These are phyloP conservation scores for Evansstolkia leycettana DNA, from an alignment of 495 filamentous ascomycete species.

Conservation along the genomic window DNA sequence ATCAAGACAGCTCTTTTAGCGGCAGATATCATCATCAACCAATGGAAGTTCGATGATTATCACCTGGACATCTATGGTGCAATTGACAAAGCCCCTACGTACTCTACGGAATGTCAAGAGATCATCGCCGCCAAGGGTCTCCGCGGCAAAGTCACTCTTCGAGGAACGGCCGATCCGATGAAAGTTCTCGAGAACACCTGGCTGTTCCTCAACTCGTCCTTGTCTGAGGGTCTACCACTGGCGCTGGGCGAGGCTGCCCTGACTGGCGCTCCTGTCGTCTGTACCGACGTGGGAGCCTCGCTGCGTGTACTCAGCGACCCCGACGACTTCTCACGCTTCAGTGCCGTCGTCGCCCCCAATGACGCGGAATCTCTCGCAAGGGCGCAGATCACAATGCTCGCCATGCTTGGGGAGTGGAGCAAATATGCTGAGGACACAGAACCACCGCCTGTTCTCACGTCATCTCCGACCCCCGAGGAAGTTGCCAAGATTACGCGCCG, in stretches of 20 bases:
- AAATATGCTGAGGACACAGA: slow-evolving; percentile 37
- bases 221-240: slow-evolving; percentile 53
- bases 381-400: slow-evolving; percentile 52
- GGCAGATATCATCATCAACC: slow-evolving; percentile 53
- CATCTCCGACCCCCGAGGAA: slow-evolving; percentile 36
- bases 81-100: slow-evolving; percentile 45
- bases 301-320: slow-evolving; percentile 50
- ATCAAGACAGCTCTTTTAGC: slow-evolving; percentile 52
- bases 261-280: slow-evolving; percentile 52
- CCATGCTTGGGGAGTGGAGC: slow-evolving; percentile 47
- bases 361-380: slow-evolving; percentile 44
- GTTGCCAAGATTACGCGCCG: slow-evolving; percentile 41
- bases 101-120: slow-evolving; percentile 49
- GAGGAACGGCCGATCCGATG: slow-evolving; percentile 44
- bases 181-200: slow-evolving; percentile 48
- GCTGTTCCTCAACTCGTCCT: slow-evolving; percentile 56
- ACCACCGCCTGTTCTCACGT: slow-evolving; percentile 33
- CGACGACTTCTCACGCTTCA: slow-evolving; percentile 43
- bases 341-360: slow-evolving; percentile 51
- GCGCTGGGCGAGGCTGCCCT: slow-evolving; percentile 55
- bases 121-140: slow-evolving; percentile 50
- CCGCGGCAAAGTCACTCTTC: slow-evolving; percentile 36
- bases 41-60: slow-evolving; percentile 55
- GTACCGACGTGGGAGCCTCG: slow-evolving; percentile 53
- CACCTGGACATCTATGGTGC: slow-evolving; percentile 52